phyloP scores from a whole-genome alignment of 2,329 filamentous ascomycete species.

The Calycina marina region DNA sequence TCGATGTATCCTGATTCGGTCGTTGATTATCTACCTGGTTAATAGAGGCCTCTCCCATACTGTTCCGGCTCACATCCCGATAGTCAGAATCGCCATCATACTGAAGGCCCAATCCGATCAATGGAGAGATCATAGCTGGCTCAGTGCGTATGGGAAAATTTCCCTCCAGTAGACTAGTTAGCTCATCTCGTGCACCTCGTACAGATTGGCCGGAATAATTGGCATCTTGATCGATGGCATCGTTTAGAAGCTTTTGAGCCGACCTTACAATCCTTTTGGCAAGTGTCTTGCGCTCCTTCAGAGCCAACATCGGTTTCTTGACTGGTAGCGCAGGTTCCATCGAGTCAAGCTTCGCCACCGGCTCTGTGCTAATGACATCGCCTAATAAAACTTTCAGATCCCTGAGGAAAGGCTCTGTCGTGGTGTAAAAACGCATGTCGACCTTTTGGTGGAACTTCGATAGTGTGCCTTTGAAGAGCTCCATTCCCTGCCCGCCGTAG shows the following conservation, averaged over 20 bases:
- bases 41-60: constrained; percentile 4
- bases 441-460: constrained; percentile 34
- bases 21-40: constrained; percentile 1
- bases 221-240: constrained; percentile 66
- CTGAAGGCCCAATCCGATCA: constrained; percentile 27
- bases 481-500: background rate
- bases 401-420: constrained; percentile 39
- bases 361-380: constrained; percentile 28
- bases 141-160: constrained; percentile 36
- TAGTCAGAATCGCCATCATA: constrained; percentile 22
- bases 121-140: constrained; percentile 29
- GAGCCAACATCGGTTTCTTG: constrained; percentile 38
- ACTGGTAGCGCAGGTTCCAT: constrained; percentile 20
- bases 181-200: constrained; percentile 55
- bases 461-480: constrained; percentile 39
- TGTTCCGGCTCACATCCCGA: constrained; percentile 9
- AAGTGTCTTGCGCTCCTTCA: constrained; percentile 69
- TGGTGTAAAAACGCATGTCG: constrained; percentile 40
- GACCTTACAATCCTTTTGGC: constrained; percentile 80
- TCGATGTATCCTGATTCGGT: constrained; percentile 10
- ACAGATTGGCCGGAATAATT: constrained; percentile 58
- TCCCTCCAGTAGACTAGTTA: constrained; percentile 59
- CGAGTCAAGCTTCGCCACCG: constrained; percentile 11
- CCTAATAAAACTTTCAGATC: constrained; percentile 41
- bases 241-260: constrained; percentile 63